Conservation (phyloP, 306 rosid species). For the Ammopiptanthus mongolicus region DNA sequence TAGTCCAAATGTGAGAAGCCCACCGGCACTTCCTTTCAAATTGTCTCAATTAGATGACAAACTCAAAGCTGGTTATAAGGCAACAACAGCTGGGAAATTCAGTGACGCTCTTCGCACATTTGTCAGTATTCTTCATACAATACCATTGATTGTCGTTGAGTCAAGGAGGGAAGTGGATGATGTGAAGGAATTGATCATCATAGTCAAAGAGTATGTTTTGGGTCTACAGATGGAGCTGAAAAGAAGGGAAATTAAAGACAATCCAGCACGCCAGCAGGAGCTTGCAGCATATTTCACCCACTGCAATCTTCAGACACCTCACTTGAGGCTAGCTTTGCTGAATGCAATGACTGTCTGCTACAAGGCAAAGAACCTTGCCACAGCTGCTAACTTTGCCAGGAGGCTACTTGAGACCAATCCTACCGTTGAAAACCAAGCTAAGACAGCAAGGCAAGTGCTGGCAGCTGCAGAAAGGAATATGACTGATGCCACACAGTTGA, state of each 20-base stretch:
- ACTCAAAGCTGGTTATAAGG: conserved; percentile 83
- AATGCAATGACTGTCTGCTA: conserved; percentile 74
- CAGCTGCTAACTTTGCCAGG: conserved; percentile 80
- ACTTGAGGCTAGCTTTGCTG: conserved; percentile 76
- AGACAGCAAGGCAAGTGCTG: conserved; percentile 81
- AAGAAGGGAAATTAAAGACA: conserved; percentile 66
- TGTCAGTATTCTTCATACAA: conserved; percentile 64
- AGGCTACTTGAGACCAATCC: conserved; percentile 89
- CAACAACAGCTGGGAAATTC: conserved; percentile 77
- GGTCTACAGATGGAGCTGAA: conserved; percentile 79
- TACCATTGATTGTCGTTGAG: conserved; percentile 80
- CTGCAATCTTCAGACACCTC: conserved; percentile 89
- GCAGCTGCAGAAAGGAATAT: conserved; percentile 88
- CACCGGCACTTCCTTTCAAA: conserved; percentile 71
- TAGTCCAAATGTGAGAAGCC: conserved; percentile 70
- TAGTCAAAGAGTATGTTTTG: conserved; percentile 81
- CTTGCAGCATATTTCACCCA: conserved; percentile 97
- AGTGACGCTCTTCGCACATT: conserved; percentile 67
- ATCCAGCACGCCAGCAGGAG: conserved; percentile 76
- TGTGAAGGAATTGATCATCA: conserved; percentile 73
- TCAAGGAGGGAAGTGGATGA: conserved; percentile 95
- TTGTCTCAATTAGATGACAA: conserved; percentile 82
- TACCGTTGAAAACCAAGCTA: conserved; percentile 70
- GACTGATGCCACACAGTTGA: conserved; percentile 67
- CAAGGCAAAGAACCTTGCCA: conserved; percentile 79